phyloP scores from a whole-genome alignment of 768 basidiomycete genomes.

The Rhizopogon vinicolor region DNA sequence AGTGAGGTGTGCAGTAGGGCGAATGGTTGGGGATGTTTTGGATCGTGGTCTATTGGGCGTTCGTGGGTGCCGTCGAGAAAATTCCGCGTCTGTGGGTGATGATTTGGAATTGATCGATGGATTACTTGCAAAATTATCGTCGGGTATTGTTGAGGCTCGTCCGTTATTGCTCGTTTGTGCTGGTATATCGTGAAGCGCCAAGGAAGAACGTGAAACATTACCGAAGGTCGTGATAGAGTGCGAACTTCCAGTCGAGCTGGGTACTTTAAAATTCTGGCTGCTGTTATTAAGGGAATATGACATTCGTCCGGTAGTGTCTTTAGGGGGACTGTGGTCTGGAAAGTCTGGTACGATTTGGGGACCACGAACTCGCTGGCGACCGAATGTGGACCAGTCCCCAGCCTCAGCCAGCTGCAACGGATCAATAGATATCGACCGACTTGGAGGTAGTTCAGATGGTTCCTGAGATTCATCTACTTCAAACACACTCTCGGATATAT shows the following conservation, averaged over 20 bases:
- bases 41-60: slow-evolving; percentile 22
- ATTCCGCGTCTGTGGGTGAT: slow-evolving; percentile 25
- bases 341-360: slow-evolving; percentile 9
- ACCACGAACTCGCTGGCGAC: slow-evolving; percentile 18
- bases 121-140: neutral
- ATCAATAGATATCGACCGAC: slow-evolving; percentile 8
- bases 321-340: slow-evolving; percentile 10
- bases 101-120: slow-evolving; percentile 20
- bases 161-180: neutral
- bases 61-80: slow-evolving; percentile 20
- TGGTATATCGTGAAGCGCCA: slow-evolving; percentile 2
- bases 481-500: neutral
- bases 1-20: slow-evolving; percentile 11
- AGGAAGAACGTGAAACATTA: slow-evolving; percentile 13
- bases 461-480: slow-evolving; percentile 6
- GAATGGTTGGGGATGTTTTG: slow-evolving; percentile 11
- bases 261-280: slow-evolving; percentile 3
- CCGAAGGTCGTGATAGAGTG: slow-evolving; percentile 15
- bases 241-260: slow-evolving; percentile 11
- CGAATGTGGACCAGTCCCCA: slow-evolving; percentile 34
- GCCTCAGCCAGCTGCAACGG: slow-evolving; percentile 14
- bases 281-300: slow-evolving; percentile 12
- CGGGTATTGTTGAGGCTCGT: neutral
- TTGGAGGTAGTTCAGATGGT: neutral
- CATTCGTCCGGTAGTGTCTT: slow-evolving; percentile 6